Evolutionary conservation across 2,329 filamentous ascomycete genomes (phyloP).

Genomic region (Chrysoporthe deuterocubensis): DNA sequence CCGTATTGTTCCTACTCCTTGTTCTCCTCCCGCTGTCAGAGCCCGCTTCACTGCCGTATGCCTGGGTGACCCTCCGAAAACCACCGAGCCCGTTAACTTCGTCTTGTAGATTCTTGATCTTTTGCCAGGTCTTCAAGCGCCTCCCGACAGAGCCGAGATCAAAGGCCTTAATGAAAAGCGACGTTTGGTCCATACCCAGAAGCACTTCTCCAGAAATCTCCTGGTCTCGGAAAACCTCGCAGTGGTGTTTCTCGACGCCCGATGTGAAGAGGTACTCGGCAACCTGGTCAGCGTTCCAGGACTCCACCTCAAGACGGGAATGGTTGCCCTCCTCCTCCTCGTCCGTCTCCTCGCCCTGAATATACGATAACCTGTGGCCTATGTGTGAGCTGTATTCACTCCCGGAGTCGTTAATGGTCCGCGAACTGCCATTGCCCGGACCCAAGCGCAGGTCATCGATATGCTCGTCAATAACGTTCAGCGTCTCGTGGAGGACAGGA

Average conservation of each 20-base stretch:
- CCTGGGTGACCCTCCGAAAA: conserved; percentile 57
- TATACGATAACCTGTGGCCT: conserved; percentile 81
- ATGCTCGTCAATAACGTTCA: conserved; percentile 96
- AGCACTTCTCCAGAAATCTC: conserved; percentile 95
- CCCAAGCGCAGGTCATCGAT: conserved; percentile 80
- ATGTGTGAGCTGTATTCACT: conserved; percentile 87
- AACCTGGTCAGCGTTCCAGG: conserved; percentile 81
- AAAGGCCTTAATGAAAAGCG: conserved; percentile 93
- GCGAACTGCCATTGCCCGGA: conserved; percentile 54
- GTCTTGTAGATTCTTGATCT: conserved; percentile 89
- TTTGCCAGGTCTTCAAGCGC: conserved; percentile 93
- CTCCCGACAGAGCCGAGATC: conserved; percentile 90
- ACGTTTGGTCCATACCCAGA: conserved; percentile 92
- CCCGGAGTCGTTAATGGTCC: conserved; percentile 72
- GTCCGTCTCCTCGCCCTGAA: conserved; percentile 92
- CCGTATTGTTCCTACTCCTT: conserved; percentile 61
- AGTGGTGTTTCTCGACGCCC: conserved; percentile 87
- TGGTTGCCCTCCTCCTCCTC: conserved; percentile 82
- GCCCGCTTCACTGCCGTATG: conserved; percentile 62
- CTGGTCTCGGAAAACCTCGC: conserved; percentile 92
- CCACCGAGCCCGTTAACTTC: conserved; percentile 67
- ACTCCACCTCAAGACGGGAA: conserved; percentile 71
- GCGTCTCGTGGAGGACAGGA: conserved; percentile 88
- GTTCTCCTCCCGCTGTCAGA: conserved; percentile 56
- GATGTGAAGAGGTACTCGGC: conserved; percentile 85